phyloP scores from a whole-genome alignment of 2,329 filamentous ascomycete genomes.

The Metarhizium humberi region DNA sequence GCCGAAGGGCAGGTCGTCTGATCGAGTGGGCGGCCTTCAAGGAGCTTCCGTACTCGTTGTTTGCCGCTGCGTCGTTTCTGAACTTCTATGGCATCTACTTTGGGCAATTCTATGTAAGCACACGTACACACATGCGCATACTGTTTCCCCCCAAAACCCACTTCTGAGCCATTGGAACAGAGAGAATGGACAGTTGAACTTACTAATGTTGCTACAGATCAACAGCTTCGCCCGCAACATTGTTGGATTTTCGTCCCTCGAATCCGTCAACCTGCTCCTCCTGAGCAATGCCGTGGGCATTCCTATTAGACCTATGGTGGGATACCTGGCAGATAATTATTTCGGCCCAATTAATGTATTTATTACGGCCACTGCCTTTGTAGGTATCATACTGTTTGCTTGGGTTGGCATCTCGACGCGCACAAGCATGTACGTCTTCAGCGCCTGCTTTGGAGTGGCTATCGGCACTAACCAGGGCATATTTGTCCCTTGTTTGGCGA shows the following conservation, averaged over 20 bases:
- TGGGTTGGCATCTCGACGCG: slow-evolving; percentile 42
- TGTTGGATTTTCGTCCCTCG: slow-evolving; percentile 35
- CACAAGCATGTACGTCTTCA: slow-evolving; percentile 32
- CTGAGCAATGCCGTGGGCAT: slow-evolving; percentile 49
- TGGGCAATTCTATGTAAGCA: slow-evolving; percentile 32
- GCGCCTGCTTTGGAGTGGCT: slow-evolving; percentile 31
- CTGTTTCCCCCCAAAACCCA: not conserved
- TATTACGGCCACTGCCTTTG: slow-evolving; percentile 34
- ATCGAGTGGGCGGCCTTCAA: slow-evolving; percentile 48
- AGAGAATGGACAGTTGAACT: not conserved
- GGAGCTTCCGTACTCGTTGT: slow-evolving; percentile 45
- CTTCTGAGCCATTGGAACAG: not conserved
- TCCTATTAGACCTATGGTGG: slow-evolving; percentile 40
- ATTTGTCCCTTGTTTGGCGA: slow-evolving; percentile 31
- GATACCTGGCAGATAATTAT: slow-evolving; percentile 41
- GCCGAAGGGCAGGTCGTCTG: slow-evolving; percentile 37
- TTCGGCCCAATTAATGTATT: slow-evolving; percentile 47
- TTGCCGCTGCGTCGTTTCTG: slow-evolving; percentile 39
- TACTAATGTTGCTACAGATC: slow-evolving; percentile 20
- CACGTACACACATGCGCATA: too few relatives aligned
- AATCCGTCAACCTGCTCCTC: slow-evolving; percentile 45
- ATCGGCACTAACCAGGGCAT: slow-evolving; percentile 32
- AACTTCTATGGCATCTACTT: slow-evolving; percentile 29
- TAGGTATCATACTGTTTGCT: slow-evolving; percentile 38
- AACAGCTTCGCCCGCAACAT: slow-evolving; percentile 33